A percentile compares a stretch with the other conserved stretches of the same genome.
Conservation (phyloP, 306 rosid species). For the Trifolium dubium region DNA sequence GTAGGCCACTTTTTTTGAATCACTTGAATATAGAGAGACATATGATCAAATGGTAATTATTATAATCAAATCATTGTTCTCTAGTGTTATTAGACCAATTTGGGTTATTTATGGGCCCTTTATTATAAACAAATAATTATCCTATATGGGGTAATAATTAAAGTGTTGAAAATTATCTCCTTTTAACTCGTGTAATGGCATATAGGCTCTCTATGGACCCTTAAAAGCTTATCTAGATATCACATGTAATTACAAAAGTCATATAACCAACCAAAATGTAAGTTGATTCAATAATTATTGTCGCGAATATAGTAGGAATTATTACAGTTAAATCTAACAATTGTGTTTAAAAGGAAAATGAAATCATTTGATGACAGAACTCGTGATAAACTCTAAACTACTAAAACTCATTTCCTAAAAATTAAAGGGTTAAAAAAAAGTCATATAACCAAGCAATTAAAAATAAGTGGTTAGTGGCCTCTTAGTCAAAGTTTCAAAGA, state of each 20-base stretch:
- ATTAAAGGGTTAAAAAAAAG: too few species aligned
- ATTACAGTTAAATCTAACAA: too few species aligned
- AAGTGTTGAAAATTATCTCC: neutral
- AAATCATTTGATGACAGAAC: too few species aligned
- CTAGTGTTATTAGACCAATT: neutral
- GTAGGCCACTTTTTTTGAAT: constrained; percentile 43
- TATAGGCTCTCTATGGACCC: constrained; percentile 24
- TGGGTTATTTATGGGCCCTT: neutral
- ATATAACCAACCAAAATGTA: too few species aligned
- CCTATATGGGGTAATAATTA: neutral
- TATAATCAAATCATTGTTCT: constrained; percentile 28
- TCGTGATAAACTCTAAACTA: too few species aligned
- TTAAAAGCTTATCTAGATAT: constrained; percentile 10
- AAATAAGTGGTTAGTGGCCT: neutral
- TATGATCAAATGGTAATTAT: neutral
- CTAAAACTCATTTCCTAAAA: too few species aligned
- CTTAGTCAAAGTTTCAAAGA: too few species aligned
- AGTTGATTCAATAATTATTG: too few species aligned
- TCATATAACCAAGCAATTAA: neutral
- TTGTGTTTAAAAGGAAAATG: too few species aligned
- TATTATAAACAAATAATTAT: neutral
- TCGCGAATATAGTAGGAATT: too few species aligned
- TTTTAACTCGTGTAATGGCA: constrained; percentile 16
- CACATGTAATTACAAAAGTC: neutral
- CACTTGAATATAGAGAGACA: constrained; percentile 23